Evolutionary conservation across 768 basidiomycete genomes (phyloP).

Genomic region (Lentinula detonsa): DNA sequence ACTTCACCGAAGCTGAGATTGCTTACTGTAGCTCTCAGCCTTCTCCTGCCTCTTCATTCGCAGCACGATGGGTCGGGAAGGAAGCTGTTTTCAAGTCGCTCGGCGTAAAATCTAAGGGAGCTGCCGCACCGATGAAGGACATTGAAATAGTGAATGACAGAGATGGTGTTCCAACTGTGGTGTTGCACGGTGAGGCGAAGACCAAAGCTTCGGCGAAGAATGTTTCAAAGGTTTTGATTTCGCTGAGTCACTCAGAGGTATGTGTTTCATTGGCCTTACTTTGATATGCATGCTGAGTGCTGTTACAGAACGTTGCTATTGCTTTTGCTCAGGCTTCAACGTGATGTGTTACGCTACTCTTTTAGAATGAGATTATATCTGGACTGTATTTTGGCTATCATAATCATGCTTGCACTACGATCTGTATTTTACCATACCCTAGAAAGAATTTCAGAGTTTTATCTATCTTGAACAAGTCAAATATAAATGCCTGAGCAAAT

Average conservation of each 20-base stretch:
- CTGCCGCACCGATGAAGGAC: slow-evolving; percentile 92
- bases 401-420: not conserved
- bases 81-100: slow-evolving; percentile 97
- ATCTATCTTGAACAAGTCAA: too few species aligned
- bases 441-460: too few species aligned
- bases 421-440: not conserved
- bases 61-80: slow-evolving; percentile 96
- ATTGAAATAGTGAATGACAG: slow-evolving; percentile 86
- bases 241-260: slow-evolving; percentile 91
- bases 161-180: slow-evolving; percentile 72
- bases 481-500: too few species aligned
- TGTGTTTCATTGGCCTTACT: slow-evolving; percentile 20
- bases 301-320: slow-evolving; percentile 67
- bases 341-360: slow-evolving; percentile 12
- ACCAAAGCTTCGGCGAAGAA: slow-evolving; percentile 66
- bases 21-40: slow-evolving; percentile 85
- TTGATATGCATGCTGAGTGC: slow-evolving; percentile 11
- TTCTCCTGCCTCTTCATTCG: slow-evolving; percentile 84
- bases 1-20: slow-evolving; percentile 89
- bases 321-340: slow-evolving; percentile 78
- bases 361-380: not conserved
- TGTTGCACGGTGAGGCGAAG: slow-evolving; percentile 75
- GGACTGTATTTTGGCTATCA: not conserved
- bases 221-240: slow-evolving; percentile 71
- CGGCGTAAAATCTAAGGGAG: slow-evolving; percentile 85